Evolutionary conservation across 305 asterid genomes (phyloP).

Genomic region (Striga hermonthica): DNA sequence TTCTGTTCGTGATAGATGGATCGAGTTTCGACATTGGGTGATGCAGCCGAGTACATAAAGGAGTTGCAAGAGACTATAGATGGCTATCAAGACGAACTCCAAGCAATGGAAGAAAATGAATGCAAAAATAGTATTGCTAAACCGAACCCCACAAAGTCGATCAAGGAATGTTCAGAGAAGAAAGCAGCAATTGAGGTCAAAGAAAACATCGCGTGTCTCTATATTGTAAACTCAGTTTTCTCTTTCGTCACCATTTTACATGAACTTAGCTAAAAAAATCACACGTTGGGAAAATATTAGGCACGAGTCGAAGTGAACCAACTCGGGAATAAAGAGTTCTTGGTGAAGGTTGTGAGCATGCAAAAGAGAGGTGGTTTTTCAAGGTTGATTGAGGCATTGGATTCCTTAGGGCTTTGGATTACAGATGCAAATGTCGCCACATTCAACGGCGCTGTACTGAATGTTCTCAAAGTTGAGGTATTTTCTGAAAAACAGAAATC

Average conservation of each 20-base stretch:
- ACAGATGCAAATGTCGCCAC: conserved; percentile 62
- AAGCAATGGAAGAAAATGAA: conserved; percentile 40
- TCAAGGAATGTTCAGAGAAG: conserved; percentile 17
- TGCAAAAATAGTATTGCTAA: conserved; percentile 28
- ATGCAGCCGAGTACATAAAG: conserved; percentile 65
- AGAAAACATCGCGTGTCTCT: background rate
- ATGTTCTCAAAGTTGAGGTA: conserved; percentile 64
- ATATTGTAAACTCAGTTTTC: background rate
- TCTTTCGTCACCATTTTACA: conserved; percentile 7
- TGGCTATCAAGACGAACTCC: conserved; percentile 44
- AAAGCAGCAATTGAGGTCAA: conserved; percentile 39
- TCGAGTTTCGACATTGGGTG: conserved; percentile 50
- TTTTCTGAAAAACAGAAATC: background rate
- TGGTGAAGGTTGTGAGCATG: conserved; percentile 48
- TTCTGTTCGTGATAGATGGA: conserved; percentile 78
- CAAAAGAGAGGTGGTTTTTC: conserved; percentile 48
- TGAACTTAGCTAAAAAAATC: background rate
- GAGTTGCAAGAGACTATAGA: conserved; percentile 44
- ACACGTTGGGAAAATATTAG: conserved; percentile 30
- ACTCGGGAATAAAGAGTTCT: conserved; percentile 48
- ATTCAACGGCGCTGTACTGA: conserved; percentile 44
- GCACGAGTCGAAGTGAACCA: conserved; percentile 61
- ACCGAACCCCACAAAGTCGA: conserved; percentile 25
- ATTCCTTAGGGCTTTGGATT: conserved; percentile 54
- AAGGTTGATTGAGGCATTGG: conserved; percentile 55